Conservation (phyloP, 371 early-diverging fungal genomes). For the Mucor velutinosus region DNA sequence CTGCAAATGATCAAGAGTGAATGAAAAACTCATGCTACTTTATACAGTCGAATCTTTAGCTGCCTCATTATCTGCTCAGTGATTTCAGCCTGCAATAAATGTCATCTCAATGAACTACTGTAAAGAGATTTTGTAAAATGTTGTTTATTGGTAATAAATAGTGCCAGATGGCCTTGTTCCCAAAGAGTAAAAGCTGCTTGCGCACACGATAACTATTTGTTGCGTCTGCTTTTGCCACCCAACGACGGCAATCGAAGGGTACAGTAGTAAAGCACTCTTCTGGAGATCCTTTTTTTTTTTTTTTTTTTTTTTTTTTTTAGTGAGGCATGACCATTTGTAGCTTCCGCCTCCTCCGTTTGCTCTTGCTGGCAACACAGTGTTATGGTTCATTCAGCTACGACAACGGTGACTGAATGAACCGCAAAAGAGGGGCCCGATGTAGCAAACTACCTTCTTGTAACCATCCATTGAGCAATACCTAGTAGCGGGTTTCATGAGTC, state of each 20-base stretch:
- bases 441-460: not conserved
- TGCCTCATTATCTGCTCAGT: slow-evolving; percentile 13
- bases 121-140: not conserved
- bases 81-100: not conserved
- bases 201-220: too few species aligned
- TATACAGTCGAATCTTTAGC: slow-evolving; percentile 25
- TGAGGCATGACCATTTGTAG: not conserved
- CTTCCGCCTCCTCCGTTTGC: not conserved
- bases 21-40: not conserved
- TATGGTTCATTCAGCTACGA: not conserved
- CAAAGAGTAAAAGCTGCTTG: too few species aligned
- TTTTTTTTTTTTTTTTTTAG: too few species aligned
- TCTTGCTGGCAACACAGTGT: not conserved
- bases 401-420: not conserved
- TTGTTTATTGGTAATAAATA: too few species aligned
- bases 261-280: slow-evolving; percentile 3
- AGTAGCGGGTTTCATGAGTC: not conserved
- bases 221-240: not conserved
- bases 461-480: not conserved
- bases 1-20: not conserved
- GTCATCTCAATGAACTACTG: not conserved
- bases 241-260: slow-evolving; percentile 8
- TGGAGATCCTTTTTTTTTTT: not conserved
- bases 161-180: too few species aligned
- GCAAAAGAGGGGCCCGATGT: not conserved